Evolutionary conservation across 208 protist species (phyloP).

Genomic region (Acanthamoeba healyi): DNA sequence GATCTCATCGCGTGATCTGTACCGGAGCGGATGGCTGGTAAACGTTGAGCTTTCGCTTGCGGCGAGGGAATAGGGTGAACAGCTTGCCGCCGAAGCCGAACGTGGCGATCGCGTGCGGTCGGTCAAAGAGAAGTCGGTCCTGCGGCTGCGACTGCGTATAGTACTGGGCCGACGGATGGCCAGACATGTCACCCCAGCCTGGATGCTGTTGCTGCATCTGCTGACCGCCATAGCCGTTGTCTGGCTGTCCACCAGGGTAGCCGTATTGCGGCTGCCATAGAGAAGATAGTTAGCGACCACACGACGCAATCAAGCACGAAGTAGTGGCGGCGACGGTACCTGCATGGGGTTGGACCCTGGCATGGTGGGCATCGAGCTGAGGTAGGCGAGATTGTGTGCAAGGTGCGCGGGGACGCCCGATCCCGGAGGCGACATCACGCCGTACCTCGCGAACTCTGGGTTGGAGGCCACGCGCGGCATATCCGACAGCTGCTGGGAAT

Average conservation of each 20-base stretch:
- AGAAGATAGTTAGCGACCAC: too few relatives aligned
- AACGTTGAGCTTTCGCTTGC: background rate
- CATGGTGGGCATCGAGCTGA: background rate
- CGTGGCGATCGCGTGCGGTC: slow-evolving; percentile 18
- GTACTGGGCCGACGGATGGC: background rate
- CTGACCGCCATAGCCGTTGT: background rate
- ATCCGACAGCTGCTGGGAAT: background rate
- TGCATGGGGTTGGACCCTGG: background rate
- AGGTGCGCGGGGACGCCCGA: background rate
- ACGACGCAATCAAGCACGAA: too few relatives aligned
- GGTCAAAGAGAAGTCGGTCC: slow-evolving; percentile 17
- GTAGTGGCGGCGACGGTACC: too few relatives aligned
- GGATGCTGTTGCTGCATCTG: background rate
- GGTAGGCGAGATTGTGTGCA: background rate
- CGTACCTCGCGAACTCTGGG: background rate
- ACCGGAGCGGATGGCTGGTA: background rate
- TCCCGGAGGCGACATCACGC: background rate
- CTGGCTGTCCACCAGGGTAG: background rate
- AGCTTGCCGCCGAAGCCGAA: slow-evolving; percentile 40
- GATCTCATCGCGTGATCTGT: too few relatives aligned
- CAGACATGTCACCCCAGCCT: background rate
- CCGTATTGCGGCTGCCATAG: background rate
- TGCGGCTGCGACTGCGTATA: background rate
- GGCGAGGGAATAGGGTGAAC: background rate
- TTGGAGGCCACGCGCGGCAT: slow-evolving; percentile 32